Percentiles rank a stretch among this genome's conserved stretches.
These are phyloP conservation scores for Lentinus tigrinus DNA, from an alignment of 768 basidiomycete species.

Conservation along the genomic window DNA sequence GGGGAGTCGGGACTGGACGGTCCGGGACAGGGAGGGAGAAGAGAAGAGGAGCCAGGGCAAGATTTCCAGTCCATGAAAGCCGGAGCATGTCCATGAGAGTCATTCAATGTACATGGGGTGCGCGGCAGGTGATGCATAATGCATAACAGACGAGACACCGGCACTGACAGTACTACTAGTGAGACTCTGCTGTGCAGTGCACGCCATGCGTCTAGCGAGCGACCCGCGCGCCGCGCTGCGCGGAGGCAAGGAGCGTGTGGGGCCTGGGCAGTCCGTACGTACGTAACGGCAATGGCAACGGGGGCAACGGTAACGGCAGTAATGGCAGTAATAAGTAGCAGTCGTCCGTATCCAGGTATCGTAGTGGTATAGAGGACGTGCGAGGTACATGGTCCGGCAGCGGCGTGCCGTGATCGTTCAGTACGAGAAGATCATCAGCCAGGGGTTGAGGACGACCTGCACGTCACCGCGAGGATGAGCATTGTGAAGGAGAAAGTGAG, in stretches of 20 bases:
- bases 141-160: constrained; percentile 10
- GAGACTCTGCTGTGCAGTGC: background rate
- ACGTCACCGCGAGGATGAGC: too few species aligned
- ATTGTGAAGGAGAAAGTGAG: background rate
- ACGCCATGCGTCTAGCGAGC: constrained; percentile 5
- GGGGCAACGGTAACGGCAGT: background rate
- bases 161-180: background rate
- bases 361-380: constrained; percentile 14
- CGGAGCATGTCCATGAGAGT: background rate
- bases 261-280: constrained; percentile 6
- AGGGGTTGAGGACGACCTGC: constrained; percentile 83
- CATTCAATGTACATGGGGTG: background rate
- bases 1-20: background rate
- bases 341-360: constrained; percentile 15
- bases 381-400: background rate
- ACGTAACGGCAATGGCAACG: too few species aligned
- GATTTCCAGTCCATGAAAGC: background rate
- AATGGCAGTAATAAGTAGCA: constrained; percentile 5
- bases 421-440: constrained; percentile 83
- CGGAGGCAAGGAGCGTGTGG: constrained; percentile 11
- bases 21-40: background rate
- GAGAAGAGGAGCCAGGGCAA: background rate
- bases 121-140: constrained; percentile 12
- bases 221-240: constrained; percentile 13
- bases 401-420: constrained; percentile 16